A percentile compares a stretch with the other conserved stretches of the same genome.
Evolutionary conservation across 495 filamentous ascomycete genomes (phyloP).

Genomic region (Tuber brumale): DNA sequence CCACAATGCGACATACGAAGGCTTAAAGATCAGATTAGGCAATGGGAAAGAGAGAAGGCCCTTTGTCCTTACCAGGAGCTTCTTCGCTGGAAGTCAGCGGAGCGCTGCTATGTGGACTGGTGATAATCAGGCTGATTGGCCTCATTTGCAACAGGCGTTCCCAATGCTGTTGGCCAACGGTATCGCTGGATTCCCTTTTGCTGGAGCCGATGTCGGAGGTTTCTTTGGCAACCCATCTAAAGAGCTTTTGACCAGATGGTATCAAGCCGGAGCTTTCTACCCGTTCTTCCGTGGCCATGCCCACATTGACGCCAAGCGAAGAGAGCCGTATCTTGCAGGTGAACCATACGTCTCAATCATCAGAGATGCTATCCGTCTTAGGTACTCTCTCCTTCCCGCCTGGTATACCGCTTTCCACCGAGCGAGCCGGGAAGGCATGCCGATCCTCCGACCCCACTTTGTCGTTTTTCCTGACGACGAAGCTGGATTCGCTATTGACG

Average conservation of each 20-base stretch:
- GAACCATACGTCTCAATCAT: slow-evolving; percentile 83
- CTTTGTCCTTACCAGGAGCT: slow-evolving; percentile 87
- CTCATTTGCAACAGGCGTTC: slow-evolving; percentile 74
- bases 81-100: slow-evolving; percentile 83
- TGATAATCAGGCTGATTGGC: slow-evolving; percentile 90
- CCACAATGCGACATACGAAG: slow-evolving; percentile 85
- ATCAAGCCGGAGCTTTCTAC: slow-evolving; percentile 94
- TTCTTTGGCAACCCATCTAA: slow-evolving; percentile 96
- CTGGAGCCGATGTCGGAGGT: slow-evolving; percentile 91
- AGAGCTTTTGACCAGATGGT: slow-evolving; percentile 89
- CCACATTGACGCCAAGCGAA: slow-evolving; percentile 88
- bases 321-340: slow-evolving; percentile 84
- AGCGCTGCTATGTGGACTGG: slow-evolving; percentile 96
- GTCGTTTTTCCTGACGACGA: slow-evolving; percentile 86
- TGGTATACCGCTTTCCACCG: slow-evolving; percentile 98
- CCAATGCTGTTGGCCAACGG: slow-evolving; percentile 91
- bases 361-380: slow-evolving; percentile 73
- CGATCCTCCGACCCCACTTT: slow-evolving; percentile 85
- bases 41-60: slow-evolving; percentile 71
- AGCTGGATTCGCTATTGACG: slow-evolving; percentile 75
- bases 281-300: slow-evolving; percentile 98
- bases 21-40: slow-evolving; percentile 64
- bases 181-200: slow-evolving; percentile 87
- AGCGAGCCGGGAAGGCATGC: slow-evolving; percentile 70
- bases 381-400: slow-evolving; percentile 81